Percentiles rank a stretch among this genome's conserved stretches.
Conservation (phyloP, 2,329 filamentous ascomycete genomes). For the Ascochyta fabae region DNA sequence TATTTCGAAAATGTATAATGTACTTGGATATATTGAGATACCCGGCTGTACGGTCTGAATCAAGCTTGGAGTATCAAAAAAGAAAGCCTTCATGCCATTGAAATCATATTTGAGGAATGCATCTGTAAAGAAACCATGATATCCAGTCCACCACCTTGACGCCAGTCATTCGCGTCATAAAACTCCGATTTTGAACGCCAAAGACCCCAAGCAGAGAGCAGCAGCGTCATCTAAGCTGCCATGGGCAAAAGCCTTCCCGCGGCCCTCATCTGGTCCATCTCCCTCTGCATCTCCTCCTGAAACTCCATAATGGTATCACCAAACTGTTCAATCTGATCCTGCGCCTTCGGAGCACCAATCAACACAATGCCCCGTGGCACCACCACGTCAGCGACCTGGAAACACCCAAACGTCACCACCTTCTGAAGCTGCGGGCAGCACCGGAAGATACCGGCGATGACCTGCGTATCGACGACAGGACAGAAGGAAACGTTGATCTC, state of each 20-base stretch:
- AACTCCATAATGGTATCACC: slow-evolving; percentile 48
- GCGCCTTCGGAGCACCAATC: slow-evolving; percentile 65
- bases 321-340: slow-evolving; percentile 62
- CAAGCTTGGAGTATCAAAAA: not conserved
- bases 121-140: not conserved
- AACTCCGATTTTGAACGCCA: not conserved
- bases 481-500: slow-evolving; percentile 82
- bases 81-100: not conserved
- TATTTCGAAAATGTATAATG: not conserved
- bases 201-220: not conserved
- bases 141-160: not conserved
- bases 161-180: not conserved
- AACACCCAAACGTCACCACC: slow-evolving; percentile 68
- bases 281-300: slow-evolving; percentile 25
- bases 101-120: not conserved
- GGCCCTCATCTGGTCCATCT: slow-evolving; percentile 12
- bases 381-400: slow-evolving; percentile 62
- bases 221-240: slow-evolving; percentile 19
- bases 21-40: not conserved
- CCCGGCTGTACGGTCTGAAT: not conserved
- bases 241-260: slow-evolving; percentile 34
- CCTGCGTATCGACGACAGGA: slow-evolving; percentile 68
- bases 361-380: slow-evolving; percentile 65
- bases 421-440: slow-evolving; percentile 65
- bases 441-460: slow-evolving; percentile 69